These are phyloP conservation scores for Acacia confusa DNA, from an alignment of 306 rosid species.

Conservation along the genomic window DNA sequence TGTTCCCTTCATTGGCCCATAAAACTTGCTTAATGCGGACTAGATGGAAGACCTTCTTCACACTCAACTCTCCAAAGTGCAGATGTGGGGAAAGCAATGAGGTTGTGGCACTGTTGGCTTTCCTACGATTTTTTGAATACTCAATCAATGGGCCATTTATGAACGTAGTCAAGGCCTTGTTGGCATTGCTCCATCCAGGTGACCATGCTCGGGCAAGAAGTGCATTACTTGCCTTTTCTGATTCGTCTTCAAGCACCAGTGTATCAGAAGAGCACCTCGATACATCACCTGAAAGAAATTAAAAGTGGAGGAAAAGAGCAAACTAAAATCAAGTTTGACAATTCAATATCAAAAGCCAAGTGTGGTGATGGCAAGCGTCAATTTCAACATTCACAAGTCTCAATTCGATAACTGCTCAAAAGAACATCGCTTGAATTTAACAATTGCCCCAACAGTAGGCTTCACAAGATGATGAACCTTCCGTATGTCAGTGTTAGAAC, in stretches of 20 bases:
- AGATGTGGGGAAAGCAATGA: constrained; percentile 94
- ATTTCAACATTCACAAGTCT: background rate
- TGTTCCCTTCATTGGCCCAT: constrained; percentile 90
- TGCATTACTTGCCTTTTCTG: constrained; percentile 95
- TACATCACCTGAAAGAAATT: constrained; percentile 60
- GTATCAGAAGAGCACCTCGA: constrained; percentile 65
- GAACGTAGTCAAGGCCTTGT: constrained; percentile 82
- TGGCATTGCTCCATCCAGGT: constrained; percentile 99
- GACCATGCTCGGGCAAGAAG: constrained; percentile 99
- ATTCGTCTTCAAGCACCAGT: constrained; percentile 81
- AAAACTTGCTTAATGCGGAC: constrained; percentile 93
- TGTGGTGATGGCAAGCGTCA: background rate
- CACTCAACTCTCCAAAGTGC: constrained; percentile 97
- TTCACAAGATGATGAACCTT: background rate
- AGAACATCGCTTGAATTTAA: background rate
- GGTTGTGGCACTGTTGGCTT: constrained; percentile 93
- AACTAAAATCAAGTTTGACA: background rate
- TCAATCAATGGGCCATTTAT: constrained; percentile 86
- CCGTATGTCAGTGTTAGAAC: background rate
- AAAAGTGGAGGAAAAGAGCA: constrained; percentile 6
- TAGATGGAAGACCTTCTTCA: constrained; percentile 89
- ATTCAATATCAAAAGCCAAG: background rate
- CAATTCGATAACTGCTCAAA: background rate
- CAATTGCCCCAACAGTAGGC: background rate
- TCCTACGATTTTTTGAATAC: constrained; percentile 80